Base-by-base conservation (phyloP, 2,329 filamentous ascomycete genomes). In the Cercospora nicotianae region DNA sequence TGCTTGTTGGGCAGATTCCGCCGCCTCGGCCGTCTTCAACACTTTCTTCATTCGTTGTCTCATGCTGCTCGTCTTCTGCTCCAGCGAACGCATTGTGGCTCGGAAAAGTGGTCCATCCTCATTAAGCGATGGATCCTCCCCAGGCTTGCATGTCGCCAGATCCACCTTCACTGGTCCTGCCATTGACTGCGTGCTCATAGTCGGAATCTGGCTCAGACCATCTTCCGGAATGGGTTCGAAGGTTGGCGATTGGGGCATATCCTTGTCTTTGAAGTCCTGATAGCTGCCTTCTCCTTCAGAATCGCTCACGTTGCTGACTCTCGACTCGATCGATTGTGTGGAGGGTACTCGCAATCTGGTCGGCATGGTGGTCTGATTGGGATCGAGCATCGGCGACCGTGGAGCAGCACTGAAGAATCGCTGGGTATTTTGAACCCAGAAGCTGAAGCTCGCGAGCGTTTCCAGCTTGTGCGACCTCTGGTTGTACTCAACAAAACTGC, bases 401-500 rank as follows among this genome's bases (percentile, higher is more conserved):
- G 90, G 23, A 70, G 77, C 65, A 74, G 79, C 6, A 78, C 80
- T 75, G n/a, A 82, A 69, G 20, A 70, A 72, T n/a, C 75, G 71
- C 70, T 77, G 74, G 10, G 80, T 79, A 67, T 83, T 94, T 74
- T 94, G 87, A 67, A 98, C 93, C 90, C 93, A 99, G 78, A 97
- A 98, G 5, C 92, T 93, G 81, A 99, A 98, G 77, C 89, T 94
- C 13, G 92, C 94, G 64, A 99, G 86, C 3, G 93, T 94, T 74
- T 96, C 89, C 68, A 99, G 82, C 71, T 91, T 88, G 81, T 99
- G 95, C 36, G 93, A 93, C 73, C 94, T 89, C 77, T 95, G 91
- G 80, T 99, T 94, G 77, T 99, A 99, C 80, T 99, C 95, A 74
- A 98, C 91, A 81, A 99, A 97, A 79, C 93, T 97, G 84, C 95